Evolutionary conservation across 2,329 filamentous ascomycete species (phyloP).

Genomic region (Tolypocladium inflatum): DNA sequence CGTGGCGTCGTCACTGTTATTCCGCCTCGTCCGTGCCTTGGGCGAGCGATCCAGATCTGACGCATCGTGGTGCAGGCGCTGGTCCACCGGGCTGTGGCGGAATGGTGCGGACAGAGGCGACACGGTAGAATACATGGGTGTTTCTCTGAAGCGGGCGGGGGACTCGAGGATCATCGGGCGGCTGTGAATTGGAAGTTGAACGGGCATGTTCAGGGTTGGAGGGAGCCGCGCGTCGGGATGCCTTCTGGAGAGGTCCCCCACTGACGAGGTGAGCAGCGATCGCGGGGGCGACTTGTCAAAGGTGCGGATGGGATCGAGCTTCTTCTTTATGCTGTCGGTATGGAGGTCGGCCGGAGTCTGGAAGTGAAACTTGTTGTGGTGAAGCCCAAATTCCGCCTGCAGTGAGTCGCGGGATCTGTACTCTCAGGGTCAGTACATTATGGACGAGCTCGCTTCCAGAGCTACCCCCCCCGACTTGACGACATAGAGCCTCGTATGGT

Average conservation of each 20-base stretch:
- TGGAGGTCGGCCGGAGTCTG: conserved; percentile 36
- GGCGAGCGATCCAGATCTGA: conserved; percentile 40
- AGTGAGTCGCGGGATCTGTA: conserved; percentile 32
- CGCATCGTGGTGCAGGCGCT: conserved; percentile 33
- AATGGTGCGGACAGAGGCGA: conserved; percentile 37
- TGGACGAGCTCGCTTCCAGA: background rate
- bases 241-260: conserved; percentile 28
- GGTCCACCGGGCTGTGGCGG: conserved; percentile 25
- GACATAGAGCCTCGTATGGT: too few relatives aligned
- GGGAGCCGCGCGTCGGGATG: conserved; percentile 30
- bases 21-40: conserved; percentile 32
- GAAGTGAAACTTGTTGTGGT: conserved; percentile 40
- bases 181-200: conserved; percentile 33
- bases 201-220: conserved; percentile 29
- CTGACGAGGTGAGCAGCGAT: conserved; percentile 32
- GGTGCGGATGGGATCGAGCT: conserved; percentile 38
- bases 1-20: conserved; percentile 43
- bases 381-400: conserved; percentile 33
- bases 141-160: conserved; percentile 33
- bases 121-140: conserved; percentile 35
- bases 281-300: conserved; percentile 37
- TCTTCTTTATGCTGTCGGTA: conserved; percentile 43
- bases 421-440: conserved; percentile 1
- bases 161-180: conserved; percentile 29
- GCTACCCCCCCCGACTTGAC: background rate